Percentiles rank a stretch among this genome's conserved stretches.
phyloP scores from a whole-genome alignment of 208 protist genomes.

The Blastocrithidia nonstop region DNA sequence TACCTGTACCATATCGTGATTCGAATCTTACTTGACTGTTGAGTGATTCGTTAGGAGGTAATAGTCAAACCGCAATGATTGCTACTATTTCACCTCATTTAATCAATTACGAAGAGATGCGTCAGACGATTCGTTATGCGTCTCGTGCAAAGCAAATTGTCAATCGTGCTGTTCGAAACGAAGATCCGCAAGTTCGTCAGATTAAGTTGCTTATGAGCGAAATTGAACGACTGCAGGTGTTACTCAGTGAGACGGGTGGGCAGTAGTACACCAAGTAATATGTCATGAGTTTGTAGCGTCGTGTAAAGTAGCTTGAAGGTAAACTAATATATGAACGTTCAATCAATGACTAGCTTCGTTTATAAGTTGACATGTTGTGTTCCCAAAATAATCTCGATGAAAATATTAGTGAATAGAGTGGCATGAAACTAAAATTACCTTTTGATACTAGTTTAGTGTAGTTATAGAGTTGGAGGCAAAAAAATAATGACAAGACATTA shows the following conservation, averaged over 20 bases:
- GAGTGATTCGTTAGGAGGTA: slow-evolving; percentile 83
- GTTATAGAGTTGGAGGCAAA: no score
- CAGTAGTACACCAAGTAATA: slow-evolving; percentile 54
- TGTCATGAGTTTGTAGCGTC: slow-evolving; percentile 26
- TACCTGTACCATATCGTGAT: slow-evolving; percentile 62
- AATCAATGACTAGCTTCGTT: no score
- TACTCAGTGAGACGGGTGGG: slow-evolving; percentile 34
- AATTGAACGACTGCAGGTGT: slow-evolving; percentile 36
- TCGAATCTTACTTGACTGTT: slow-evolving; percentile 79
- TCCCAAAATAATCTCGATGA: no score
- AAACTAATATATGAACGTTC: no score
- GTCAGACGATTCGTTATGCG: slow-evolving; percentile 86
- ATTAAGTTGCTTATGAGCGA: slow-evolving; percentile 34
- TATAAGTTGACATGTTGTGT: no score
- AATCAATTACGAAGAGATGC: slow-evolving; percentile 86
- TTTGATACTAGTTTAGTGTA: no score
- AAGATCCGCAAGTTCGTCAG: slow-evolving; percentile 72
- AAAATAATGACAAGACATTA: no score
- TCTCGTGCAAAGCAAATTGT: slow-evolving; percentile 85
- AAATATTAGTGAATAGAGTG: no score
- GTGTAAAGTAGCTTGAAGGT: slow-evolving; percentile 19
- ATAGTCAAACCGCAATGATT: slow-evolving; percentile 91
- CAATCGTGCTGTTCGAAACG: slow-evolving; percentile 81
- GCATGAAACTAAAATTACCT: no score
- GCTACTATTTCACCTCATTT: slow-evolving; percentile 83